phyloP scores from a whole-genome alignment of 108 stramenopile species.

The Cyclotella choctawhatcheeana region DNA sequence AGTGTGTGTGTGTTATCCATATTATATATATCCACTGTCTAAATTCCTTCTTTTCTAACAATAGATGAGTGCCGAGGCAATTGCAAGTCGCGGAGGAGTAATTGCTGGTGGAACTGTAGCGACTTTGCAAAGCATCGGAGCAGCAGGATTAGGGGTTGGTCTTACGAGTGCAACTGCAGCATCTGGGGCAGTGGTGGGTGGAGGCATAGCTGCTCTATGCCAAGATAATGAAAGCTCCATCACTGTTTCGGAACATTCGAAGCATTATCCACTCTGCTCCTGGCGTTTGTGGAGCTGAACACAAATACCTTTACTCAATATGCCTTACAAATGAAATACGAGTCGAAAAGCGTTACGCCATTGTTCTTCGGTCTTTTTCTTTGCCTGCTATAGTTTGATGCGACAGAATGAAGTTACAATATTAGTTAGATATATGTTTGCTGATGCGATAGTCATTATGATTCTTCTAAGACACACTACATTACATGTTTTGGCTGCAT shows the following conservation, averaged over 20 bases:
- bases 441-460: neutral
- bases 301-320: neutral
- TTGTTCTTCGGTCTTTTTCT: too few relatives aligned
- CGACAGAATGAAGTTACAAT: neutral
- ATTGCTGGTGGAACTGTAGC: conserved; percentile 32
- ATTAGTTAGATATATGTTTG: neutral
- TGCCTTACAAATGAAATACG: too few relatives aligned
- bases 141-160: conserved; percentile 23
- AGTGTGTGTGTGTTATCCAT: neutral
- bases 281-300: conserved; percentile 16
- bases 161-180: neutral
- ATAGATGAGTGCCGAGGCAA: conserved; percentile 23
- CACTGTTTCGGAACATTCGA: neutral
- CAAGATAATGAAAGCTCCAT: neutral
- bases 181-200: conserved; percentile 12
- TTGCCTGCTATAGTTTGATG: too few relatives aligned
- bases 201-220: neutral
- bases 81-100: conserved; percentile 11
- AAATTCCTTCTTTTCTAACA: neutral
- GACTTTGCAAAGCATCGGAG: conserved; percentile 21
- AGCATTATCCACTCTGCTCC: conserved; percentile 19
- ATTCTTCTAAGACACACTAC: too few relatives aligned
- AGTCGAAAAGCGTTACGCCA: too few relatives aligned
- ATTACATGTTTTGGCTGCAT: too few relatives aligned
- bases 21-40: neutral